These are phyloP conservation scores for Neurospora sp. DNA, from an alignment of 495 filamentous ascomycete species.

Conservation along the genomic window DNA sequence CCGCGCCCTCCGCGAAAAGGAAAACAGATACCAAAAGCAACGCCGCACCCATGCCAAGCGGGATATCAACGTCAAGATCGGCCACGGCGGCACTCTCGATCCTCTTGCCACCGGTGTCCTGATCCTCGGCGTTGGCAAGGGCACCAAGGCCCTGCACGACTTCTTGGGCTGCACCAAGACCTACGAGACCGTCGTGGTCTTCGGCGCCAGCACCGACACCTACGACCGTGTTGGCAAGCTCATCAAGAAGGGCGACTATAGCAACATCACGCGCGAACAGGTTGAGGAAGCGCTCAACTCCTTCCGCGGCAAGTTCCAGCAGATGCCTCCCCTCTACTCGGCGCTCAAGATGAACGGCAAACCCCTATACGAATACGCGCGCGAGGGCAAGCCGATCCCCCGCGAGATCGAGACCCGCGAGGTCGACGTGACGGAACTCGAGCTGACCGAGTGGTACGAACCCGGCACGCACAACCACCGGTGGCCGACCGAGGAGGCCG, in stretches of 20 bases:
- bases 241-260: conserved; percentile 58
- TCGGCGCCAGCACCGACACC: conserved; percentile 86
- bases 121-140: conserved; percentile 75
- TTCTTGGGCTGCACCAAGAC: conserved; percentile 86
- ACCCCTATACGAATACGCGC: conserved; percentile 88
- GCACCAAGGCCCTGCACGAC: conserved; percentile 67
- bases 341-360: conserved; percentile 86
- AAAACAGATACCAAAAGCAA: conserved; percentile 45
- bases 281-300: conserved; percentile 66
- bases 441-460: conserved; percentile 81
- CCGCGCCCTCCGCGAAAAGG: conserved; percentile 33
- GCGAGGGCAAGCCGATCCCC: conserved; percentile 75
- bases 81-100: conserved; percentile 93
- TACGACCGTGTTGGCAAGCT: conserved; percentile 83
- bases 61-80: conserved; percentile 73
- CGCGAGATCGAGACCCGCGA: conserved; percentile 71
- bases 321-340: conserved; percentile 86
- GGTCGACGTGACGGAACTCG: conserved; percentile 64
- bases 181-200: conserved; percentile 81
- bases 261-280: conserved; percentile 63
- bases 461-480: conserved; percentile 64
- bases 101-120: conserved; percentile 90
- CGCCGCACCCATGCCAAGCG: conserved; percentile 42
- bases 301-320: conserved; percentile 82
- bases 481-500: conserved; percentile 68